Conservation (phyloP, 148 eudicot genomes). For the Vaccinium vitisidaea region DNA sequence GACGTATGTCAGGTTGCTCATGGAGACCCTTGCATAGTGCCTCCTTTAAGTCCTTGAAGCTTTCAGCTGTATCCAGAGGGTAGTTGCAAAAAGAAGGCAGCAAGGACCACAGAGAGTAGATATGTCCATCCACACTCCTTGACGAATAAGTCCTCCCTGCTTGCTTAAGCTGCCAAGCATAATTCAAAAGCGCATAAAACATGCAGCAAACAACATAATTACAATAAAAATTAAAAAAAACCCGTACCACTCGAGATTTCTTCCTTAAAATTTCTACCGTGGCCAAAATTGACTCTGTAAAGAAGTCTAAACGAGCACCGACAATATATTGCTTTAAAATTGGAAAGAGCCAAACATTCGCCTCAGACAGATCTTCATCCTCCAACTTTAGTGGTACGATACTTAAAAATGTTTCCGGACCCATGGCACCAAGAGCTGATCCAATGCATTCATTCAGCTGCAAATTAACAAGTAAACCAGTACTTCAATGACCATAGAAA, state of each 20-base stretch:
- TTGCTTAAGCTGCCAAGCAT: conserved; percentile 61
- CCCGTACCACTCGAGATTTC: conserved; percentile 67
- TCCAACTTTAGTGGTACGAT: conserved; percentile 76
- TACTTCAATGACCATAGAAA: background rate
- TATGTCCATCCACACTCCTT: conserved; percentile 66
- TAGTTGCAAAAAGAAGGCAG: conserved; percentile 95
- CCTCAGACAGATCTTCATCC: conserved; percentile 58
- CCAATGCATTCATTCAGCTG: conserved; percentile 95
- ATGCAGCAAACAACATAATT: background rate
- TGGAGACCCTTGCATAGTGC: conserved; percentile 44
- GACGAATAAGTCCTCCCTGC: conserved; percentile 70
- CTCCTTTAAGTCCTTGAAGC: conserved; percentile 61
- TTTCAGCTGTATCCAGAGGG: conserved; percentile 69
- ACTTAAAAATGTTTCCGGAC: conserved; percentile 80
- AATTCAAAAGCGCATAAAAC: conserved; percentile 5
- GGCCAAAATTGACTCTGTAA: conserved; percentile 58
- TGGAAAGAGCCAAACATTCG: conserved; percentile 85
- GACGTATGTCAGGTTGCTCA: conserved; percentile 72
- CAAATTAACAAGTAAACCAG: conserved; percentile 15
- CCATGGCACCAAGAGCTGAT: conserved; percentile 87
- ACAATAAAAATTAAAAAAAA: background rate
- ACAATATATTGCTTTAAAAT: conserved; percentile 75
- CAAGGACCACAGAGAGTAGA: conserved; percentile 83
- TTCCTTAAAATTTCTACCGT: conserved; percentile 45
- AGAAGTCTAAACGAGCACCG: conserved; percentile 76